Conservation (phyloP, 2,329 filamentous ascomycete genomes). For the Alternaria atra region DNA sequence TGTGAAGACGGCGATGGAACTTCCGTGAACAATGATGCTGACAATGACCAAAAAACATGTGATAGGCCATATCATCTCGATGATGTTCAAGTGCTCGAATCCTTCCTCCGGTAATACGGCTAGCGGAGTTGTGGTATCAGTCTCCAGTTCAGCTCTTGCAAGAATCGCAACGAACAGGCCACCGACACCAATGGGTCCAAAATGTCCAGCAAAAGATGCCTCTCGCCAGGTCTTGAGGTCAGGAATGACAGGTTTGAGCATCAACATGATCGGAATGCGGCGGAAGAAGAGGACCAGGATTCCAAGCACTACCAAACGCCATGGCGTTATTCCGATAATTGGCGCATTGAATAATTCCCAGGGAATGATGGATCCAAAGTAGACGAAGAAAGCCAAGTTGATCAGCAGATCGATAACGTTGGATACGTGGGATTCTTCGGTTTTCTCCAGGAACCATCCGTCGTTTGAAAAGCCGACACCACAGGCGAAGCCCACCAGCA, state of each 20-base stretch:
- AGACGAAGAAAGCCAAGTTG: constrained; percentile 98
- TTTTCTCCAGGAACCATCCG: constrained; percentile 98
- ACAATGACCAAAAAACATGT: constrained; percentile 92
- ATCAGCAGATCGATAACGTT: constrained; percentile 98
- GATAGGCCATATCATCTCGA: constrained; percentile 93
- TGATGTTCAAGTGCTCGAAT: constrained; percentile 72
- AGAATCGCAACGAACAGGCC: constrained; percentile 96
- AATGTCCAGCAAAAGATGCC: constrained; percentile 94
- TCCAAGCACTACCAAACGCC: constrained; percentile 93
- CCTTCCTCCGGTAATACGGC: constrained; percentile 62
- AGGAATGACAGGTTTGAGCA: constrained; percentile 89
- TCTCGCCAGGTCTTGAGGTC: constrained; percentile 99
- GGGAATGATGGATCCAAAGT: constrained; percentile 94
- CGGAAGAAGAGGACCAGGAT: constrained; percentile 94
- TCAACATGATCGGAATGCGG: constrained; percentile 92
- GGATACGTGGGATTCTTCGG: constrained; percentile 96
- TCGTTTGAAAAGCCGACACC: constrained; percentile 99
- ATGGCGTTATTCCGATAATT: constrained; percentile 77
- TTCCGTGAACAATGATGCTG: constrained; percentile 95
- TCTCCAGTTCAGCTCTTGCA: constrained; percentile 89
- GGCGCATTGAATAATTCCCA: constrained; percentile 88
- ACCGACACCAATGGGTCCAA: constrained; percentile 95
- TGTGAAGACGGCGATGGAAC: constrained; percentile 97
- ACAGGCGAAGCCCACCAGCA: constrained; percentile 92
- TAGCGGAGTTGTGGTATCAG: constrained; percentile 76